These are phyloP conservation scores for Apiospora sp. DNA, from an alignment of 2,329 filamentous ascomycete genomes.

Conservation along the genomic window DNA sequence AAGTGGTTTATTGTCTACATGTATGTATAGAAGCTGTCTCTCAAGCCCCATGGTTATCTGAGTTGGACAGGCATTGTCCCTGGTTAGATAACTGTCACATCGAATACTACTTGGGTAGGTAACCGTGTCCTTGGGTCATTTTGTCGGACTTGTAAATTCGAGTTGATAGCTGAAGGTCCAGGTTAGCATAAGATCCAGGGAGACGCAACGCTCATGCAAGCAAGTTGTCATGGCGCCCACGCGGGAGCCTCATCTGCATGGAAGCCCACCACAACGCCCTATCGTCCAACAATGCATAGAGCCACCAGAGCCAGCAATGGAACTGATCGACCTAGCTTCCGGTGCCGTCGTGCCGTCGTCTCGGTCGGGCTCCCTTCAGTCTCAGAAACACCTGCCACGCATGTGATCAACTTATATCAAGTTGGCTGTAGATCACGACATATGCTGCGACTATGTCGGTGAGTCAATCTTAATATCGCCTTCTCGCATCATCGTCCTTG, in stretches of 20 bases:
- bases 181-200: background rate
- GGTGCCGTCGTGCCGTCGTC: constrained; percentile 36
- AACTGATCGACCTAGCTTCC: constrained; percentile 33
- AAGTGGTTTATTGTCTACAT: too few species aligned
- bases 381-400: constrained; percentile 22
- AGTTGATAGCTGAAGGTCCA: background rate
- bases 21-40: too few species aligned
- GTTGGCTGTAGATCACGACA: constrained; percentile 56
- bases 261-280: constrained; percentile 23
- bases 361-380: constrained; percentile 26
- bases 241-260: constrained; percentile 18
- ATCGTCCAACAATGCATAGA: constrained; percentile 26
- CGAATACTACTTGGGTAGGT: background rate
- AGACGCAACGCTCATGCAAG: background rate
- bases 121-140: background rate
- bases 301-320: constrained; percentile 33
- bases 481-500: constrained; percentile 22
- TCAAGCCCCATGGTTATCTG: too few species aligned
- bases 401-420: constrained; percentile 60
- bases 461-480: constrained; percentile 33
- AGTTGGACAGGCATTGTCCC: too few species aligned
- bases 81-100: too few species aligned
- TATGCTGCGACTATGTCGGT: constrained; percentile 65
- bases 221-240: background rate
- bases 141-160: background rate